Conservation (phyloP, 2,329 filamentous ascomycete species). For the Fusarium nelsonii region DNA sequence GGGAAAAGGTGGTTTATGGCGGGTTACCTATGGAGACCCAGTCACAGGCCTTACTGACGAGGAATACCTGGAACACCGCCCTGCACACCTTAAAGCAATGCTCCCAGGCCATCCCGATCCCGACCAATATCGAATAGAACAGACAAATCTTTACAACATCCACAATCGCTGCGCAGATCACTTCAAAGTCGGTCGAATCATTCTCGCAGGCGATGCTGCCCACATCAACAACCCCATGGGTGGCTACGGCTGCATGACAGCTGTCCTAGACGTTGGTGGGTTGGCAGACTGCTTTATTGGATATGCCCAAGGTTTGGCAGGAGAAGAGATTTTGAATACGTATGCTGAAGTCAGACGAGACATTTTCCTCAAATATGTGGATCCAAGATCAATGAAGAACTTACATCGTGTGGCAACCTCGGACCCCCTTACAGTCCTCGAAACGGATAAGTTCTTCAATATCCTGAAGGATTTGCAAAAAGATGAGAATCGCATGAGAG, state of each 20-base stretch:
- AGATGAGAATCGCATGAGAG: background rate
- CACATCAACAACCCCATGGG: constrained; percentile 17
- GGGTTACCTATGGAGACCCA: constrained; percentile 8
- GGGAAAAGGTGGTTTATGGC: constrained; percentile 4
- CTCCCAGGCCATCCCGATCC: background rate
- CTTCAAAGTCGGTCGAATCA: background rate
- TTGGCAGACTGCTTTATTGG: constrained; percentile 9
- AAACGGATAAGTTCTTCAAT: constrained; percentile 6
- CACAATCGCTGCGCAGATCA: constrained; percentile 6
- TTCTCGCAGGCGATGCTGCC: constrained; percentile 6
- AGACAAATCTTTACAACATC: constrained; percentile 7
- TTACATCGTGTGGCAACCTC: constrained; percentile 9
- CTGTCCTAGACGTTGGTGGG: constrained; percentile 6
- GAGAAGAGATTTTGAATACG: background rate
- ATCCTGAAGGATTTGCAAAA: background rate
- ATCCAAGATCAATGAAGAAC: constrained; percentile 15
- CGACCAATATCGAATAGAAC: background rate
- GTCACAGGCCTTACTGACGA: constrained; percentile 5
- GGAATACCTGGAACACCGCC: background rate
- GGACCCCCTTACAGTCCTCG: background rate
- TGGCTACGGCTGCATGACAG: constrained; percentile 13
- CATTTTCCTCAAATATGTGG: constrained; percentile 8
- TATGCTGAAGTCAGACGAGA: constrained; percentile 1
- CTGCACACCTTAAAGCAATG: constrained; percentile 12
- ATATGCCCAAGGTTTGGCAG: background rate